These are phyloP conservation scores for Darksidea phi DNA, from an alignment of 495 filamentous ascomycete genomes.

Conservation along the genomic window DNA sequence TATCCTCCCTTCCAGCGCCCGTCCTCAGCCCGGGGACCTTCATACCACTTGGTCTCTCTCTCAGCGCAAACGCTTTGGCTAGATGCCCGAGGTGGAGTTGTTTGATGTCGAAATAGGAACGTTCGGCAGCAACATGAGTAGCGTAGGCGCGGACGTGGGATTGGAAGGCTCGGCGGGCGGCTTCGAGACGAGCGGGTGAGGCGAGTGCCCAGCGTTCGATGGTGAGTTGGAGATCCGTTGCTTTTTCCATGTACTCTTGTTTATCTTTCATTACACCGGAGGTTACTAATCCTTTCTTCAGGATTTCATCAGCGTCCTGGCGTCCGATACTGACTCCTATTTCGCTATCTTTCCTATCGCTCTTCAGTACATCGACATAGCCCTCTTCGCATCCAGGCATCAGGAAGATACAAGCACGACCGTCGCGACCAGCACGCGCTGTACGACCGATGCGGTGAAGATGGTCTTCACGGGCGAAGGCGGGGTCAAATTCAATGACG, in stretches of 20 bases:
- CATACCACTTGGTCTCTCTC: constrained; percentile 85
- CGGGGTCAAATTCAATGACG: constrained; percentile 91
- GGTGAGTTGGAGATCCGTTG: constrained; percentile 75
- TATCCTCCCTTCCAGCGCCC: constrained; percentile 43
- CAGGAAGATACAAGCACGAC: constrained; percentile 85
- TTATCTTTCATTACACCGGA: constrained; percentile 38
- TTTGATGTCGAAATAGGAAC: constrained; percentile 82
- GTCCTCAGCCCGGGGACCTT: constrained; percentile 62
- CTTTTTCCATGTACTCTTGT: constrained; percentile 63
- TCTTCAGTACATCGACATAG: constrained; percentile 72
- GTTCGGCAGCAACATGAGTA: constrained; percentile 82
- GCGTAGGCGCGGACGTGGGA: constrained; percentile 93
- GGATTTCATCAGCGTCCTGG: constrained; percentile 58
- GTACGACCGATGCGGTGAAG: constrained; percentile 93
- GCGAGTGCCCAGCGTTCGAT: constrained; percentile 69
- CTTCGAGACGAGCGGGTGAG: constrained; percentile 60
- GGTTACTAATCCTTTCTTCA: constrained; percentile 58
- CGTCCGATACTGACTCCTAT: constrained; percentile 49
- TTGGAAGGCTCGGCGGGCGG: constrained; percentile 78
- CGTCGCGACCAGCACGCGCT: constrained; percentile 83
- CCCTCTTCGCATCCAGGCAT: constrained; percentile 87
- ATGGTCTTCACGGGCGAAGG: constrained; percentile 87
- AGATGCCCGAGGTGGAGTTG: constrained; percentile 87
- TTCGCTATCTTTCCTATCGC: constrained; percentile 57
- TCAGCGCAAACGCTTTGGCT: constrained; percentile 86